Conservation (phyloP, 2,329 filamentous ascomycete genomes). For the Aspergillus sp. region DNA sequence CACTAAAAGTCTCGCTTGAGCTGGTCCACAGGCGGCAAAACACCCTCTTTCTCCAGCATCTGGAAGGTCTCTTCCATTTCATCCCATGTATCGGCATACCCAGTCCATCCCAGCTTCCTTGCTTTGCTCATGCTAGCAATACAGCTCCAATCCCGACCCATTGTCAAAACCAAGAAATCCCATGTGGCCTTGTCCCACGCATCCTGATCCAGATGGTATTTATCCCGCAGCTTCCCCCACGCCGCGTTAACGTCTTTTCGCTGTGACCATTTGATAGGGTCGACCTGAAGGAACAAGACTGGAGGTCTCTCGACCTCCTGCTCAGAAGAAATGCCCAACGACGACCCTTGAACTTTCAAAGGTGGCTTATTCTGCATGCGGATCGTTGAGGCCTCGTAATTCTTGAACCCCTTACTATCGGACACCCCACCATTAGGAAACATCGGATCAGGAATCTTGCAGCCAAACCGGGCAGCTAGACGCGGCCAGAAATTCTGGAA, state of each 20-base stretch:
- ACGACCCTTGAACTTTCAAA: conserved; percentile 17
- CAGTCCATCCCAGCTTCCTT: conserved; percentile 46
- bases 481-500: conserved; percentile 45
- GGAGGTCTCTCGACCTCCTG: neutral
- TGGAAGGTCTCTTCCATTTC: conserved; percentile 37
- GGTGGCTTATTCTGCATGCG: conserved; percentile 22
- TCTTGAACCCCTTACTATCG: conserved; percentile 5
- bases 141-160: conserved; percentile 37
- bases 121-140: conserved; percentile 46
- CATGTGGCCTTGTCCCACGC: conserved; percentile 48
- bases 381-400: conserved; percentile 11
- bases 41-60: conserved; percentile 24
- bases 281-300: conserved; percentile 29
- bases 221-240: conserved; percentile 38
- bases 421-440: conserved; percentile 22
- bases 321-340: conserved; percentile 21
- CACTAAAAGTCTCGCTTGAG: conserved; percentile 11
- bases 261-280: conserved; percentile 44
- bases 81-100: conserved; percentile 42
- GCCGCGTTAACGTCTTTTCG: conserved; percentile 37
- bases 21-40: conserved; percentile 21
- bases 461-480: conserved; percentile 37
- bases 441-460: conserved; percentile 27
- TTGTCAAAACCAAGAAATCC: conserved; percentile 44
- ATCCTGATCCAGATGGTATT: conserved; percentile 37